Conservation (phyloP, 306 rosid genomes). For the Cicer chorassanicum region DNA sequence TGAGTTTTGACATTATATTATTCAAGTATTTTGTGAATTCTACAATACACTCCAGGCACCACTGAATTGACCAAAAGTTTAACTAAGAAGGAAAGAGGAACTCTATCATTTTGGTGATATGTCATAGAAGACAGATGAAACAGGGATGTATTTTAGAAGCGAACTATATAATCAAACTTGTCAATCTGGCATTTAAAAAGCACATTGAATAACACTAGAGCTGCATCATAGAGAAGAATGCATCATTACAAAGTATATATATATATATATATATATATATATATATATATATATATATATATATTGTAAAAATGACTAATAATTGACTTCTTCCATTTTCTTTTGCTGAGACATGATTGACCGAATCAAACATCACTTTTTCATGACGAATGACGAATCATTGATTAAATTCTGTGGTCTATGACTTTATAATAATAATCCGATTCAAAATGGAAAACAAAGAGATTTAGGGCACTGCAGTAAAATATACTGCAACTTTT, state of each 20-base stretch:
- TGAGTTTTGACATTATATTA: slow-evolving; percentile 13
- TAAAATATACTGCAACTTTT: background rate
- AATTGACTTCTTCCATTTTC: background rate
- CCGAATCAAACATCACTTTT: slow-evolving; percentile 13
- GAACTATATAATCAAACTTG: slow-evolving; percentile 5
- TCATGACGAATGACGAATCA: slow-evolving; percentile 27
- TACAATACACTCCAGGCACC: background rate
- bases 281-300: background rate
- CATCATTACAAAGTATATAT: background rate
- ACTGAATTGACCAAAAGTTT: background rate
- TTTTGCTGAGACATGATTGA: slow-evolving; percentile 19
- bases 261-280: slow-evolving; percentile 1
- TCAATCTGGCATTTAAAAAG: slow-evolving; percentile 20
- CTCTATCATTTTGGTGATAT: slow-evolving; percentile 2
- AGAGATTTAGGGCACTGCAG: background rate
- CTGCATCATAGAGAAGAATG: slow-evolving; percentile 23
- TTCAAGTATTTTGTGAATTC: background rate
- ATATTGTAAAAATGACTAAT: background rate
- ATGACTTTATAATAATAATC: background rate
- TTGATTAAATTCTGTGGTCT: slow-evolving; percentile 15
- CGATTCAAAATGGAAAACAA: background rate
- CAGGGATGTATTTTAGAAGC: background rate
- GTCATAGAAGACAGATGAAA: background rate
- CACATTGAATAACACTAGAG: slow-evolving; percentile 22
- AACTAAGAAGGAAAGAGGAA: background rate